Base-by-base conservation (phyloP, 768 basidiomycete genomes). In the Gyrodon lividus region DNA sequence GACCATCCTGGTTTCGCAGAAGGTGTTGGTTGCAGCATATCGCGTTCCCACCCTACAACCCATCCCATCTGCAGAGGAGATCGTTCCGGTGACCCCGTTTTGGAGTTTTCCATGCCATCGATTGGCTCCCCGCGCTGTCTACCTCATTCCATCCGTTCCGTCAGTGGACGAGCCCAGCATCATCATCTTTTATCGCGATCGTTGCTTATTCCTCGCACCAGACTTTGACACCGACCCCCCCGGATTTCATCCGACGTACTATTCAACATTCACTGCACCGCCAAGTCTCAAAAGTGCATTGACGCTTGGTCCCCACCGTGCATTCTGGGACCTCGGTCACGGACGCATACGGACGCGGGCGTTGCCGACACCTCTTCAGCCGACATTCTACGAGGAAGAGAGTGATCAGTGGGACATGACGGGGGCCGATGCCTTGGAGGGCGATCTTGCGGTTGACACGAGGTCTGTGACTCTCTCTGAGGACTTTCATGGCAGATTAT, bases 261-360 rank as follows among this genome's bases (percentile, higher is more conserved):
- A 57, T 44, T 48, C 44, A 16, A 59, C 55, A 8, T 54, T 51
- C n/a, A 53, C 33, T 5, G 49, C 33, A 22, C 51, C 51, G 16
- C 44, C 43, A 12, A 31, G 40, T 22, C 43, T 52, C 34, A 49
- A 50, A 22, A 33, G 39, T 7, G 51, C 44, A 12, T 33, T 49
- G 51, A 44, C 52, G 4, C 33, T 52, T 10, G 51, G 51, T 20
- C 51, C 55, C n/a, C 51, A 56, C 13, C 51, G 55, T 40, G 55
- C 55, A 28, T 56, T 56, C 28, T 56, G 55, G 55, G 55, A 56
- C 22, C 50, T 48, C 22, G 55, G 55, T 14, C 47, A 24, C 22
- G 51, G 50, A 7, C 34, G 48, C 16, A 31, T 56, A 19, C 51
- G 47, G 1, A 52, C 52, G 4, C 43, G 55, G 6, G 28, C 37